phyloP scores from a whole-genome alignment of 306 rosid species.

The Dryas drummondii region DNA sequence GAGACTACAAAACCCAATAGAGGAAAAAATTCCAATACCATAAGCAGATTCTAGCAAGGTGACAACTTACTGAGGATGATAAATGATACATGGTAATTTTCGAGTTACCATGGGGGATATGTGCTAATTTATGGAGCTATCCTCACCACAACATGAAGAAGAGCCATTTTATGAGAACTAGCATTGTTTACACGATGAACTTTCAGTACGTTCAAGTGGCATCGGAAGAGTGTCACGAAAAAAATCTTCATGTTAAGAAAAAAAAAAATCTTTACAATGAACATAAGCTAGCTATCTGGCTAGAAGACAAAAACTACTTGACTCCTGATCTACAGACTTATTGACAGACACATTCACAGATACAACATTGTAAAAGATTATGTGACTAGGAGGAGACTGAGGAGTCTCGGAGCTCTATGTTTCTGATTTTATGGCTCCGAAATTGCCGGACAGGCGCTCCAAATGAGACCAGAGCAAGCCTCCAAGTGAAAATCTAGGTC shows the following conservation, averaged over 20 bases:
- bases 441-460: constrained; percentile 58
- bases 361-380: background rate
- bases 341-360: constrained; percentile 4
- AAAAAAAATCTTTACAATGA: background rate
- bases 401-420: constrained; percentile 4
- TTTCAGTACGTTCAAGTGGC: background rate
- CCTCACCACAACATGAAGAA: background rate
- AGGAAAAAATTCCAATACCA: too few relatives aligned
- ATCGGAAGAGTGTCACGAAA: background rate
- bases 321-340: background rate
- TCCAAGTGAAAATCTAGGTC: constrained; percentile 56
- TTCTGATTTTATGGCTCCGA: constrained; percentile 43
- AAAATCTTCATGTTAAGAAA: too few relatives aligned
- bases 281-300: background rate
- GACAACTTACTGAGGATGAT: too few relatives aligned
- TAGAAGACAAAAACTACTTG: background rate
- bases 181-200: background rate
- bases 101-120: too few relatives aligned
- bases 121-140: too few relatives aligned
- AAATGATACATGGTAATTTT: too few relatives aligned
- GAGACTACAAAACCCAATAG: too few relatives aligned
- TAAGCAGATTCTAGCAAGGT: too few relatives aligned
- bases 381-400: too few relatives aligned
- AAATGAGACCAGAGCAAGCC: constrained; percentile 72
- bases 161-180: background rate